Evolutionary conservation across 169 alveolate species (phyloP), one percentile per base, ranked within the genome.

Genomic region (Toxoplasma gondii): DNA sequence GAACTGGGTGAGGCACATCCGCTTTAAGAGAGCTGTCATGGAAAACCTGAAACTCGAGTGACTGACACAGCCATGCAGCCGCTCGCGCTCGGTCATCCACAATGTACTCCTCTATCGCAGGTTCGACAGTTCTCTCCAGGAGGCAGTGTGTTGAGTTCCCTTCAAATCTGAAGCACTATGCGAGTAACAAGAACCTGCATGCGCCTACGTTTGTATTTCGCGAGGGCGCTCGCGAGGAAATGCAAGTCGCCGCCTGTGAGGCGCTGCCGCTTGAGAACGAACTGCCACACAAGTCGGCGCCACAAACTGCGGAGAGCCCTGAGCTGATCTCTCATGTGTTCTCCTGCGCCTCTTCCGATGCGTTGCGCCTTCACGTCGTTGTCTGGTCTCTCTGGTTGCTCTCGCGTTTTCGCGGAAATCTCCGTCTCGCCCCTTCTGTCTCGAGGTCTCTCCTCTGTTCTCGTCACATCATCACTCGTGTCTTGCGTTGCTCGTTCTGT

Each of bases 151-250:
- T 49, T 49, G 58, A 49, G 22, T 49, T 49, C 12, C 22, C 58
- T 49, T 12, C 58, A 12, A 12, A 4, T 49, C 58, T 4, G 58
- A 49, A 49, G 12, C 58, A 7, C 58, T 12, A 4, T 49, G 58
- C 12, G 58, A 49, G 22, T 12, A 12, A 49, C 4, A 49, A 4
- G 12, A 49, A 4, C 4, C 22, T 49, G 58, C 58, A 49, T 82
- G 39, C n/a, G 1, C 90, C 19, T 82, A 82, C 90, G 64, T 44
- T 43, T 82, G 64, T 43, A 82, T 31, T 82, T 82, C 19, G 90
- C 90, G 31, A 82, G 58, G 90, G 90, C 90, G 41, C 69, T 82
- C 39, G 90, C 90, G 64, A 82, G 90, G 27, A 82, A 82, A 39
- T 82, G 90, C 38, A 82, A 39, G 36, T 82, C 90, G 34, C 90